Percentiles rank a stretch among this genome's conserved stretches.
Conservation (phyloP, 805 yeast species). For the Candida caryicola region DNA sequence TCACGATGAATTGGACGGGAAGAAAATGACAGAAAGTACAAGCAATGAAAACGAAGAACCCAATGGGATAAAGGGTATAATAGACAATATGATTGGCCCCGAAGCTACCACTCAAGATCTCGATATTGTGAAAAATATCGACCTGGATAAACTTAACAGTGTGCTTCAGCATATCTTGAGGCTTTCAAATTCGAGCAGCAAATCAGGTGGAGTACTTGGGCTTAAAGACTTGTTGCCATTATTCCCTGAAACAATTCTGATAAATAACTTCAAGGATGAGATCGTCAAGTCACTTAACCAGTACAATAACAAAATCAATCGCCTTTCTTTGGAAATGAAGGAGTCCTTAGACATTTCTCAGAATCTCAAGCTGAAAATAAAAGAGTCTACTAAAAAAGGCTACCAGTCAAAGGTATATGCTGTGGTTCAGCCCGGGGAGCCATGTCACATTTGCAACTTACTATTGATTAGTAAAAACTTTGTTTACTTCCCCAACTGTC, state of each 20-base stretch:
- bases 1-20: too few species aligned
- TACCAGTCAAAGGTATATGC: slow-evolving; percentile 49
- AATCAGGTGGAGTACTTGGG: slow-evolving; percentile 39
- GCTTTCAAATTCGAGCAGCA: slow-evolving; percentile 24
- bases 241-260: slow-evolving; percentile 78
- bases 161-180: slow-evolving; percentile 31
- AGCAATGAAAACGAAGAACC: neutral
- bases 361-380: slow-evolving; percentile 59
- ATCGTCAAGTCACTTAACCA: slow-evolving; percentile 74
- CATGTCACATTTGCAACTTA: slow-evolving; percentile 71
- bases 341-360: slow-evolving; percentile 61
- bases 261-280: slow-evolving; percentile 81
- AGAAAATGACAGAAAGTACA: too few species aligned
- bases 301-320: slow-evolving; percentile 63
- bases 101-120: slow-evolving; percentile 3
- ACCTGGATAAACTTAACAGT: slow-evolving; percentile 19
- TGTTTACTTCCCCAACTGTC: slow-evolving; percentile 77
- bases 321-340: slow-evolving; percentile 70
- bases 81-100: slow-evolving; percentile 10
- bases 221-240: slow-evolving; percentile 82
- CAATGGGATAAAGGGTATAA: slow-evolving; percentile 11
- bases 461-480: slow-evolving; percentile 72
- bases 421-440: slow-evolving; percentile 76
- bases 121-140: slow-evolving; percentile 9
- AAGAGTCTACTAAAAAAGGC: slow-evolving; percentile 32